Conservation (phyloP, 179 eudicot genomes). For the Actinidia arguta region DNA sequence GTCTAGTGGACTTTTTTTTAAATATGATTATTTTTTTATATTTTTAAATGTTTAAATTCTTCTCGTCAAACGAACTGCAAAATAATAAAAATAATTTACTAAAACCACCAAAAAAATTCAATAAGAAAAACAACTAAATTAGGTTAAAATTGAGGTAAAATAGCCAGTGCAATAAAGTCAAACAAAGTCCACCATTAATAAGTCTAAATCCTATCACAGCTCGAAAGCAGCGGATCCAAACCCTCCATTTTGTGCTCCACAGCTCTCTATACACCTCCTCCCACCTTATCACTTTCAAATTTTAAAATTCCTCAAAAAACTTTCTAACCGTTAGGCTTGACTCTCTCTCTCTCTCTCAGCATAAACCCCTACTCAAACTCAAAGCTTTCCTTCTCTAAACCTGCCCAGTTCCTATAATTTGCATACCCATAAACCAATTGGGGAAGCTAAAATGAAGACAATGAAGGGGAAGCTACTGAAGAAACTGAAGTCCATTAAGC, state of each 20-base stretch:
- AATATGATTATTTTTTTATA: no score
- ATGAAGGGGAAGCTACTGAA: slow-evolving; percentile 87
- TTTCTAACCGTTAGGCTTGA: slow-evolving; percentile 25
- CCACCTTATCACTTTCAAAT: slow-evolving; percentile 30
- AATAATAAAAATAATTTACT: background rate
- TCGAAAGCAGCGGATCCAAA: background rate
- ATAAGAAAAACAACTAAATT: background rate
- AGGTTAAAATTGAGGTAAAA: no score
- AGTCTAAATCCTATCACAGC: background rate
- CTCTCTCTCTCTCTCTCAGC: background rate
- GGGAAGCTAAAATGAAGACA: slow-evolving; percentile 49
- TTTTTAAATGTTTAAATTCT: no score
- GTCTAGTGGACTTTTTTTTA: no score
- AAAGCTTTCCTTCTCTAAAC: background rate
- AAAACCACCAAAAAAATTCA: background rate
- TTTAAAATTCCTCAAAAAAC: slow-evolving; percentile 13
- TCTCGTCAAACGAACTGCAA: no score
- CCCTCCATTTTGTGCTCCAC: background rate
- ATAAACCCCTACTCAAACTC: background rate
- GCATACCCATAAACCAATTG: background rate
- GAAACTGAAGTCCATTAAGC: slow-evolving; percentile 73
- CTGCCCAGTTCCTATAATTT: background rate
- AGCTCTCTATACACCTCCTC: slow-evolving; percentile 18
- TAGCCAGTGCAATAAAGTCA: background rate
- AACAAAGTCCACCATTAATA: background rate